A percentile compares a stretch with the other conserved stretches of the same genome.
Conservation (phyloP, 1,139 yeast species). For the Saccharomyces hybrid region DNA sequence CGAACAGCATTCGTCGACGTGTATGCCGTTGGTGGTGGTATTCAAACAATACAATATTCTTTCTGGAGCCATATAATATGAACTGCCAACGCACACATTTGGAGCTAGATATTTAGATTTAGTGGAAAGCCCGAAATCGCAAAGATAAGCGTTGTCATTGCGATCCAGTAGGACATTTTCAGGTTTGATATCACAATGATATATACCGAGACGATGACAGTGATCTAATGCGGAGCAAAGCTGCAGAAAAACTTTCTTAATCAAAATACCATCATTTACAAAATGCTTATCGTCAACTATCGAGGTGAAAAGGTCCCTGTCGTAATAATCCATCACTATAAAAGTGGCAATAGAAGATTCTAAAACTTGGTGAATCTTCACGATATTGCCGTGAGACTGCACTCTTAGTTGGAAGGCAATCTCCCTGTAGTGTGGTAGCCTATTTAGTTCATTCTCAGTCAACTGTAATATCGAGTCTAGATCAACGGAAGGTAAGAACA, state of each 20-base stretch:
- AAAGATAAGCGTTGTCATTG: slow-evolving; percentile 54
- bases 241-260: slow-evolving; percentile 69
- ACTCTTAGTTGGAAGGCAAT: slow-evolving; percentile 65
- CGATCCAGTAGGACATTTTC: slow-evolving; percentile 68
- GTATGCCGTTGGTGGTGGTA: slow-evolving; percentile 12
- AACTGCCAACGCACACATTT: slow-evolving; percentile 77
- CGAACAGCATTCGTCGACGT: slow-evolving; percentile 16
- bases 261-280: slow-evolving; percentile 32
- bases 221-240: slow-evolving; percentile 62
- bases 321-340: slow-evolving; percentile 73
- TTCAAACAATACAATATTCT: slow-evolving; percentile 39
- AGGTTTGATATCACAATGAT: slow-evolving; percentile 88
- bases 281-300: slow-evolving; percentile 57
- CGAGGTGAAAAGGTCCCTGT: slow-evolving; percentile 72
- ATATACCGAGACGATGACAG: slow-evolving; percentile 60
- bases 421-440: slow-evolving; percentile 41
- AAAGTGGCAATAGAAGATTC: slow-evolving; percentile 51
- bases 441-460: slow-evolving; percentile 19
- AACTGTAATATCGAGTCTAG: slow-evolving; percentile 23
- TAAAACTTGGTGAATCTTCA: slow-evolving; percentile 67
- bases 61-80: slow-evolving; percentile 93
- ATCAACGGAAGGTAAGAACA: slow-evolving; percentile 27
- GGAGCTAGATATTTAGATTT: slow-evolving; percentile 50
- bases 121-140: slow-evolving; percentile 84
- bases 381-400: slow-evolving; percentile 68